Evolutionary conservation across 768 basidiomycete genomes (phyloP).

Genomic region (Kondoa subrosea): DNA sequence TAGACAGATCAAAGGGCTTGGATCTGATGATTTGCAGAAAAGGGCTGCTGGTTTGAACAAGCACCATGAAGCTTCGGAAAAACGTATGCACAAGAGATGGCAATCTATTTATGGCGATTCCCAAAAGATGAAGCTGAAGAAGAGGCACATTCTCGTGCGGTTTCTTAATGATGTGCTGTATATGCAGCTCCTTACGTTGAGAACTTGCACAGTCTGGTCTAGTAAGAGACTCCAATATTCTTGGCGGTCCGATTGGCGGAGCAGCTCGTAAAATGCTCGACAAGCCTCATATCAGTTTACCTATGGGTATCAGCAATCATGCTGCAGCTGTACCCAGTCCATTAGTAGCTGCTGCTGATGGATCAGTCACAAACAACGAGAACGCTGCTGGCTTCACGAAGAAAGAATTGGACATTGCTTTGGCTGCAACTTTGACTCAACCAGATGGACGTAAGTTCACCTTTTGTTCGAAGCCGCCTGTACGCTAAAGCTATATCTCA

Average conservation of each 20-base stretch:
- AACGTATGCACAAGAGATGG: neutral
- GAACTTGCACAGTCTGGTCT: neutral
- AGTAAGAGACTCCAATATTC: neutral
- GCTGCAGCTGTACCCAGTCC: neutral
- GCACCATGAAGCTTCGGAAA: neutral
- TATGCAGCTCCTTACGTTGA: neutral
- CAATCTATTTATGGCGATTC: neutral
- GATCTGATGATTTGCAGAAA: neutral
- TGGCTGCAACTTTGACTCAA: neutral
- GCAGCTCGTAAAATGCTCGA: neutral
- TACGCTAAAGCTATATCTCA: too few relatives aligned
- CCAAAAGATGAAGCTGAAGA: neutral
- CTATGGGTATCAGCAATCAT: neutral
- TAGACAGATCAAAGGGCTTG: neutral
- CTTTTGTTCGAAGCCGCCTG: too few relatives aligned
- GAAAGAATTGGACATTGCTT: neutral
- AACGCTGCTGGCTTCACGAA: constrained; percentile 4
- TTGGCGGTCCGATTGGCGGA: neutral
- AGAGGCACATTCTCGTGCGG: neutral
- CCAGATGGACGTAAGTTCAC: neutral
- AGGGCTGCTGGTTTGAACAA: neutral
- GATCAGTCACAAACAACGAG: neutral
- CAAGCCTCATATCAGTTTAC: neutral
- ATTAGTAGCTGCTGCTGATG: neutral
- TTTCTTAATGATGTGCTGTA: neutral